Evolutionary conservation across 768 basidiomycete genomes (phyloP).

Genomic region (Cubamyces lactineus): DNA sequence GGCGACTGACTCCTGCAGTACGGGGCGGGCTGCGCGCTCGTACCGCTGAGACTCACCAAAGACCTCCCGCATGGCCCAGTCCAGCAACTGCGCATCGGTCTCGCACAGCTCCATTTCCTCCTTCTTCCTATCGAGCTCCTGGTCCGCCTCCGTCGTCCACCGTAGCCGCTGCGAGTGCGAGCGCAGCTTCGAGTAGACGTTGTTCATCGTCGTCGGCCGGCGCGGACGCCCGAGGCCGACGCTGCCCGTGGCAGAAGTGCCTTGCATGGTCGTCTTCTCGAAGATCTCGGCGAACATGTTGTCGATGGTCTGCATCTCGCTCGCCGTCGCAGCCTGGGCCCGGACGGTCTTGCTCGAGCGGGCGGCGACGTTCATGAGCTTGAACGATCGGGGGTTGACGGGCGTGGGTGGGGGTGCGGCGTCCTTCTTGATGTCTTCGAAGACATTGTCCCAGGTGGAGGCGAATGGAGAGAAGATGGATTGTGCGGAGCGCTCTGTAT

Average conservation of each 20-base stretch:
- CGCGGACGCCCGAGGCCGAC: conserved; percentile 29
- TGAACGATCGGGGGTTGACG: conserved; percentile 23
- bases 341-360: conserved; percentile 29
- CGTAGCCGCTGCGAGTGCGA: conserved; percentile 57
- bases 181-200: conserved; percentile 56
- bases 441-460: conserved; percentile 58
- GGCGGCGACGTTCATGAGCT: conserved; percentile 4
- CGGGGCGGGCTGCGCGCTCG: conserved; percentile 49
- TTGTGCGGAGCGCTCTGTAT: background rate
- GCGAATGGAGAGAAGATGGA: conserved; percentile 34
- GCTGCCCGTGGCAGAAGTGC: background rate
- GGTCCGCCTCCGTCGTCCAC: conserved; percentile 77
- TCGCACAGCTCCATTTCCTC: conserved; percentile 73
- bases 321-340: conserved; percentile 66
- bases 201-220: conserved; percentile 36
- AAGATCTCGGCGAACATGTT: conserved; percentile 79
- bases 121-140: conserved; percentile 63
- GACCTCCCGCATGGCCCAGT: conserved; percentile 72
- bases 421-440: conserved; percentile 47
- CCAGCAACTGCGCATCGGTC: conserved; percentile 69
- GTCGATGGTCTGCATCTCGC: conserved; percentile 67
- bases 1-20: conserved; percentile 31
- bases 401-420: conserved; percentile 28
- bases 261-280: conserved; percentile 10
- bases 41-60: conserved; percentile 62